Conservation (phyloP, 2,329 filamentous ascomycete species). For the Diplodia sapinea region DNA sequence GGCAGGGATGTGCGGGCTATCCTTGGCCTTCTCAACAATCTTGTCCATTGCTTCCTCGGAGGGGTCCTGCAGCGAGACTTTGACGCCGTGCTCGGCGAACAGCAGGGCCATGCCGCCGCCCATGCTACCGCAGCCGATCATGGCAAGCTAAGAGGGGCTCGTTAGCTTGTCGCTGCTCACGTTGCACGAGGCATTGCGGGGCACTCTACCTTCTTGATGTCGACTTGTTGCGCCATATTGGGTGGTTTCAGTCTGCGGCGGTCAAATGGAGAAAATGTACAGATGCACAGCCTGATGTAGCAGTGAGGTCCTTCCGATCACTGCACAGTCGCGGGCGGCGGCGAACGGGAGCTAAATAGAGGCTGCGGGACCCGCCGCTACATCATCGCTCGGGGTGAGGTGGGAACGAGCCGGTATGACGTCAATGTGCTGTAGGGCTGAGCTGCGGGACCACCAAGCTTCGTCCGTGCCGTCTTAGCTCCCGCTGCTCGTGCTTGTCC, state of each 20-base stretch:
- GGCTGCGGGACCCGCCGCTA: slow-evolving; percentile 4
- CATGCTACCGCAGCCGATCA: slow-evolving; percentile 66
- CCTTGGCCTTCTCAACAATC: slow-evolving; percentile 50
- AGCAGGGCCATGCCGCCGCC: slow-evolving; percentile 65
- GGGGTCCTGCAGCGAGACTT: slow-evolving; percentile 63
- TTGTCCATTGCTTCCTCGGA: slow-evolving; percentile 56
- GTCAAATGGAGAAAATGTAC: not conserved
- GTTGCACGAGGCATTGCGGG: not conserved
- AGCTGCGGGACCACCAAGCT: not conserved
- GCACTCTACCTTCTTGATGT: slow-evolving; percentile 25
- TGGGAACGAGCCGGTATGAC: not conserved
- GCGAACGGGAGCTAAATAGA: slow-evolving; percentile 5
- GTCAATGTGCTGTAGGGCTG: slow-evolving; percentile 13
- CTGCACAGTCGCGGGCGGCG: not conserved
- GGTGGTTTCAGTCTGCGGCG: not conserved
- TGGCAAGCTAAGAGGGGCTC: slow-evolving; percentile 53
- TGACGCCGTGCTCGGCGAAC: slow-evolving; percentile 62
- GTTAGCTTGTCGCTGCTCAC: not conserved
- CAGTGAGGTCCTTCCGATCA: not conserved
- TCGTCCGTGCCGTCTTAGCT: slow-evolving; percentile 1
- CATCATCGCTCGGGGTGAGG: slow-evolving; percentile 6
- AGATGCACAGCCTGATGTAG: not conserved
- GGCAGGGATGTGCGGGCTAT: slow-evolving; percentile 33
- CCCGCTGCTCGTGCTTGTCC: not conserved
- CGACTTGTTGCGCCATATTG: slow-evolving; percentile 14